Base-by-base conservation (phyloP, 345 rosid species). In the Salix koriyanagi region DNA sequence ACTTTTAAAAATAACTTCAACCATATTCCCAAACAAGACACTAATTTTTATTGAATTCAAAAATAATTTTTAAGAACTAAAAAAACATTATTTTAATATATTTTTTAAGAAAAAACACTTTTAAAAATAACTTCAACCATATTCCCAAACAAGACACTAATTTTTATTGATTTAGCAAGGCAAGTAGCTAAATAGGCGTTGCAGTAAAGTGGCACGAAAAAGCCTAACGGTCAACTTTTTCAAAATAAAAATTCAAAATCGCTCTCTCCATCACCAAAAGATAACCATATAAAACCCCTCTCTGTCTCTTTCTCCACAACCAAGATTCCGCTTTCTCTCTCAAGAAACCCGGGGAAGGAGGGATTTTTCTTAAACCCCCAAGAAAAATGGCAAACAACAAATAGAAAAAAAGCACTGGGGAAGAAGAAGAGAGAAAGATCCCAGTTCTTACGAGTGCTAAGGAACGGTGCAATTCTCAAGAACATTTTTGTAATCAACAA, bases 401-500 rank as follows among this genome's bases (percentile, higher is more conserved):
- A 74, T 84, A 77, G 74, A 72, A 56, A 61, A 77, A 36, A 36
- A 36, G 18, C 14, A 25, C 74, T 23, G 72, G 36, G 60, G 75
- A 61, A 62, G 69, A 75, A 73, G 32, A 30, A 30, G 32, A 2
- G 32, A 30, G 32, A 67, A 85, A 77, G 86, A 89, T 96, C 26
- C 99, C 98, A 0, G 92, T 96, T 18, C 87, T 93, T 80, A 90
- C 91, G n/a, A 2, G 98, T 93, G 5, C 76, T 87, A 13, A 93
- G 92, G 84, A 91, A 90, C 83, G 91, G 93, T 21, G 84, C 90
- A 18, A 86, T 93, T 77, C 92, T 95, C 85, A 90, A 93, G 88
- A 91, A 95, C 87, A 89, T 95, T 42, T 93, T 90, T 84, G 84
- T 95, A 81, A 81, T 91, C 85, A 83, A 80, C 87, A 78, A 83